Conservation (phyloP, 2,329 filamentous ascomycete species). For the Aspergillus ruber region DNA sequence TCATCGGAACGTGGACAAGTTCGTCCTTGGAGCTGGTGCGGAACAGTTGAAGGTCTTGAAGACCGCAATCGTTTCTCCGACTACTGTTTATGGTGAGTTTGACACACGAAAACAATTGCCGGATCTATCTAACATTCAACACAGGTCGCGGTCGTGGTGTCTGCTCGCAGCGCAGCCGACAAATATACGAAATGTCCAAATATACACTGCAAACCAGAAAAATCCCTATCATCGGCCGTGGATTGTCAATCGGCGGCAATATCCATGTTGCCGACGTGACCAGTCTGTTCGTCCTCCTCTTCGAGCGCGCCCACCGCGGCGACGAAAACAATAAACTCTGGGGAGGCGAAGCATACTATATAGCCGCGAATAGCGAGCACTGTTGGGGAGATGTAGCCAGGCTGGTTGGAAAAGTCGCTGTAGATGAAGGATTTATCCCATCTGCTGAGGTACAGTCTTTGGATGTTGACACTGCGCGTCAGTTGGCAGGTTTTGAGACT, state of each 20-base stretch:
- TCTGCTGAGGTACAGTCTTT: background rate
- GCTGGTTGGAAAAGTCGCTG: constrained; percentile 1
- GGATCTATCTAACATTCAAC: background rate
- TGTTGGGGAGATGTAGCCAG: constrained; percentile 4
- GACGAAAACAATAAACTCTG: background rate
- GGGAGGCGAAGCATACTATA: constrained; percentile 5
- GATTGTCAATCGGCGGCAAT: constrained; percentile 2
- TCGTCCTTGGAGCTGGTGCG: constrained; percentile 4
- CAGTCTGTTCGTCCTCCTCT: constrained; percentile 1
- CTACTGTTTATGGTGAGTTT: constrained; percentile 8
- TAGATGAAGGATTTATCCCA: background rate
- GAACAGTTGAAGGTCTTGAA: background rate
- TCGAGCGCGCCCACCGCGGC: constrained; percentile 1
- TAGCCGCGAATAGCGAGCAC: constrained; percentile 6
- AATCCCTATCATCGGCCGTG: constrained; percentile 6
- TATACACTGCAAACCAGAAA: constrained; percentile 2
- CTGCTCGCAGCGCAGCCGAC: constrained; percentile 8
- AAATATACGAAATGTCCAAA: constrained; percentile 8
- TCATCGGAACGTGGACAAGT: constrained; percentile 8
- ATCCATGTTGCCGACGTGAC: constrained; percentile 8
- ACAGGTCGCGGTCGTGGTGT: constrained; percentile 6
- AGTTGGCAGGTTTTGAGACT: constrained; percentile 6
- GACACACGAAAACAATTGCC: background rate
- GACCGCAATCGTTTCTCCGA: constrained; percentile 7
- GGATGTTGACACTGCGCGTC: constrained; percentile 1